These are phyloP conservation scores for Aspergillus coremiiformis DNA, from an alignment of 495 filamentous ascomycete genomes.

Conservation along the genomic window DNA sequence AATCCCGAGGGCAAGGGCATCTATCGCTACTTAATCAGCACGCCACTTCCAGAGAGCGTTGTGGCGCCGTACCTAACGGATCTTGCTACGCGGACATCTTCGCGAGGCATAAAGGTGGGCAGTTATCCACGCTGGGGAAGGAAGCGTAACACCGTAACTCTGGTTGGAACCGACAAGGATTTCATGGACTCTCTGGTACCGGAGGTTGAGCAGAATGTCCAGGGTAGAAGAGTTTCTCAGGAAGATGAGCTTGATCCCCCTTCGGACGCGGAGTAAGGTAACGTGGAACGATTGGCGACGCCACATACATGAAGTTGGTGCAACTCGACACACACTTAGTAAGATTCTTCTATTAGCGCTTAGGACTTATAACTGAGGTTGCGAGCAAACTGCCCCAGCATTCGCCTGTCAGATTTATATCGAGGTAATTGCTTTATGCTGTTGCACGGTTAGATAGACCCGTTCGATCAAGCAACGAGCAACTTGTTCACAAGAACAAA, in stretches of 20 bases:
- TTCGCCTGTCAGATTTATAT: not conserved
- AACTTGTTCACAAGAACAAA: too few species aligned
- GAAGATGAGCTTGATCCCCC: conserved; percentile 54
- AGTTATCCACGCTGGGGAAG: conserved; percentile 93
- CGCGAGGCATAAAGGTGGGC: conserved; percentile 82
- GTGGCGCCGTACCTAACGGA: conserved; percentile 77
- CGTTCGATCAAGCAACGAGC: too few species aligned
- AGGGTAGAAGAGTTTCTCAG: conserved; percentile 46
- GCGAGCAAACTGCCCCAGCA: not conserved
- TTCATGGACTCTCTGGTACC: conserved; percentile 53
- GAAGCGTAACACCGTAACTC: conserved; percentile 79
- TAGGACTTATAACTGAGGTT: not conserved
- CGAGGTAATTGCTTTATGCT: not conserved
- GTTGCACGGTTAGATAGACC: not conserved
- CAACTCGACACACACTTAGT: not conserved
- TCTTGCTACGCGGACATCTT: conserved; percentile 61
- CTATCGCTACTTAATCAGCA: conserved; percentile 70
- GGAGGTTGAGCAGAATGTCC: conserved; percentile 55
- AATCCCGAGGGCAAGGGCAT: conserved; percentile 78
- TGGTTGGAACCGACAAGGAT: conserved; percentile 67
- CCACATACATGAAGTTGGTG: not conserved
- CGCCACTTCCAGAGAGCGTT: conserved; percentile 75
- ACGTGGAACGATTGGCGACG: not conserved
- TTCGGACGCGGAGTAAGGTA: conserved; percentile 21
- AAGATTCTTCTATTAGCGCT: not conserved